Conservation (phyloP, 2,329 filamentous ascomycete genomes). For the Fusarium globosum region DNA sequence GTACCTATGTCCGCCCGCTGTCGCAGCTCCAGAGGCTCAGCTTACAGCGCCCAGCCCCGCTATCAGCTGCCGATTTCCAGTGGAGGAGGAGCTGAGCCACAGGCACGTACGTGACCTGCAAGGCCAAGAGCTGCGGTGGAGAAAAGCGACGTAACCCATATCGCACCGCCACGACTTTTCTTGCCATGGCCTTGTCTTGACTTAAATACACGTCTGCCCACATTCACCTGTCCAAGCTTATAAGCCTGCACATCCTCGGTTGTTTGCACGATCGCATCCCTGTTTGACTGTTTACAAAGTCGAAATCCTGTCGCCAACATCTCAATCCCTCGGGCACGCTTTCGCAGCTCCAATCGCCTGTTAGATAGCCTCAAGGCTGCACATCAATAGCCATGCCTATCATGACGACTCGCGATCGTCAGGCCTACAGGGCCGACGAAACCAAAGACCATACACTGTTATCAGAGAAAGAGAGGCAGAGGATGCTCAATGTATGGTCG, state of each 20-base stretch:
- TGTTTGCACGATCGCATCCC: conserved; percentile 17
- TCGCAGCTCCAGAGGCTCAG: conserved; percentile 27
- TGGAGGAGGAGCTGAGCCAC: conserved; percentile 38
- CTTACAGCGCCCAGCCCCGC: conserved; percentile 25
- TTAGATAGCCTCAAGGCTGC: conserved; percentile 47
- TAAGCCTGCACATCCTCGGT: conserved; percentile 34
- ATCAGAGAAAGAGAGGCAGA: conserved; percentile 51
- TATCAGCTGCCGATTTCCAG: conserved; percentile 18
- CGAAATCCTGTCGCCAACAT: background rate
- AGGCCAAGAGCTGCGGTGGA: conserved; percentile 39
- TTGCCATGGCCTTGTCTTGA: conserved; percentile 19
- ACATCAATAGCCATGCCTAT: conserved; percentile 46
- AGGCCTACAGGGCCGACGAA: conserved; percentile 56
- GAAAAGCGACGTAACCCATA: conserved; percentile 42
- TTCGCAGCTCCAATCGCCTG: background rate
- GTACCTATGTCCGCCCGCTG: background rate
- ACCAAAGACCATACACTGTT: conserved; percentile 49
- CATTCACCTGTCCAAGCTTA: conserved; percentile 34
- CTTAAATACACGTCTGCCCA: conserved; percentile 39
- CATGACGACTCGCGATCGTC: conserved; percentile 51
- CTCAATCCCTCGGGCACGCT: background rate
- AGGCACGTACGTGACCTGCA: conserved; percentile 23
- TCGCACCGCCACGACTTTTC: conserved; percentile 40
- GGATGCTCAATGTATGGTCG: conserved; percentile 51
- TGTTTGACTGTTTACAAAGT: background rate